Conservation (phyloP, 352 stramenopile genomes). For the Thalassiosira mediterranea region DNA sequence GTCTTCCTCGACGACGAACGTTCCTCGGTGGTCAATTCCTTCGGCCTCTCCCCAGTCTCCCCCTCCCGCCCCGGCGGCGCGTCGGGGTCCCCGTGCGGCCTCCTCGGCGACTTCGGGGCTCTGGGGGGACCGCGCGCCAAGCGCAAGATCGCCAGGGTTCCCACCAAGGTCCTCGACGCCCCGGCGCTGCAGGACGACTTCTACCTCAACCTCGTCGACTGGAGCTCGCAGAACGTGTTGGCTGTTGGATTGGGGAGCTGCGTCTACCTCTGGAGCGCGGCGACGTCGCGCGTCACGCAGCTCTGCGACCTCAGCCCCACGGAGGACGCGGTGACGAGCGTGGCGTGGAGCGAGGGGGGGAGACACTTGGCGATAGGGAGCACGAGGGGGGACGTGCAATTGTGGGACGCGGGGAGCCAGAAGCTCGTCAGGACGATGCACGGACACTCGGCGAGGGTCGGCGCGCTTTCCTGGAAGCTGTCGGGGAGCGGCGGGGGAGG, state of each 20-base stretch:
- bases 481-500: conserved; percentile 90
- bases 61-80: too few relatives aligned
- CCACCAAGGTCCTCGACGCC: conserved; percentile 97
- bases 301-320: conserved; percentile 9
- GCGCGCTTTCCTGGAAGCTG: conserved; percentile 91
- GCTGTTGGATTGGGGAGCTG: conserved; percentile 89
- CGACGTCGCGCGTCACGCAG: conserved; percentile 10
- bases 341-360: conserved; percentile 14
- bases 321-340: conserved; percentile 12
- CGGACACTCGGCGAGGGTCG: conserved; percentile 91
- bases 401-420: conserved; percentile 91
- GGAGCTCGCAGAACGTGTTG: conserved; percentile 94
- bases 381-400: conserved; percentile 91
- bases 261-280: conserved; percentile 18
- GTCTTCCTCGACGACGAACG: conserved; percentile 39
- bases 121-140: conserved; percentile 30
- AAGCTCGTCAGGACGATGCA: conserved; percentile 90
- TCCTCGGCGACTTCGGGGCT: too few relatives aligned
- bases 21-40: conserved; percentile 68
- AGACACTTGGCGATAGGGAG: conserved; percentile 72
- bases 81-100: too few relatives aligned
- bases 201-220: conserved; percentile 98
- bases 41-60: conserved; percentile 67
- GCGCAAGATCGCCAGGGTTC: conserved; percentile 89
- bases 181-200: conserved; percentile 97